A percentile compares a stretch with the other conserved stretches of the same genome.
These are phyloP conservation scores for Cephalotrichum gorgonifer DNA, from an alignment of 2,329 filamentous ascomycete species.

Conservation along the genomic window DNA sequence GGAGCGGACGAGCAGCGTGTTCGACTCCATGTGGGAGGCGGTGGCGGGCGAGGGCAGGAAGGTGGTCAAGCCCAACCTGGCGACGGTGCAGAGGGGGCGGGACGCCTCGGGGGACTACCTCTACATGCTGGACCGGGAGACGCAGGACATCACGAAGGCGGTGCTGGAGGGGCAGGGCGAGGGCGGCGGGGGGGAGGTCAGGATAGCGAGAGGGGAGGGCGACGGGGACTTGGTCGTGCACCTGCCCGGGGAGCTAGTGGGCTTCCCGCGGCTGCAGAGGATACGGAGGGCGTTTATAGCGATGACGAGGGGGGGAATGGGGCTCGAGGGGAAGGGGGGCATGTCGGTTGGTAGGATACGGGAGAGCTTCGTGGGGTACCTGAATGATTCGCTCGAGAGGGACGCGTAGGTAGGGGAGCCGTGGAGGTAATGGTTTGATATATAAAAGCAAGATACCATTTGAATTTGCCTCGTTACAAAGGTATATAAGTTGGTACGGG, in stretches of 20 bases:
- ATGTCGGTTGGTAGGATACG: conserved; percentile 44
- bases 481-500: too few species aligned
- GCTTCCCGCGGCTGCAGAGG: conserved; percentile 66
- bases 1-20: conserved; percentile 43
- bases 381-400: conserved; percentile 55
- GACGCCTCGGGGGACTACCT: conserved; percentile 64
- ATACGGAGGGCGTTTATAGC: conserved; percentile 67
- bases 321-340: conserved; percentile 42
- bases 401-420: conserved; percentile 31
- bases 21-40: conserved; percentile 64
- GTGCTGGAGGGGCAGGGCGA: conserved; percentile 62
- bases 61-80: conserved; percentile 61
- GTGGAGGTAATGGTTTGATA: not conserved
- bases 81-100: conserved; percentile 54
- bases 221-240: conserved; percentile 41
- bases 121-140: conserved; percentile 69
- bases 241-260: conserved; percentile 55
- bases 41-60: conserved; percentile 55
- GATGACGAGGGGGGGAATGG: conserved; percentile 62
- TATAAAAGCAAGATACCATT: not conserved
- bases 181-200: conserved; percentile 52
- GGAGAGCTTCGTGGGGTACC: conserved; percentile 55
- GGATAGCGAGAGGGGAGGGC: conserved; percentile 21
- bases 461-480: too few species aligned
- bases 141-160: conserved; percentile 62